These are phyloP conservation scores for Trichoderma breve DNA, from an alignment of 2,329 filamentous ascomycete genomes.

Conservation along the genomic window DNA sequence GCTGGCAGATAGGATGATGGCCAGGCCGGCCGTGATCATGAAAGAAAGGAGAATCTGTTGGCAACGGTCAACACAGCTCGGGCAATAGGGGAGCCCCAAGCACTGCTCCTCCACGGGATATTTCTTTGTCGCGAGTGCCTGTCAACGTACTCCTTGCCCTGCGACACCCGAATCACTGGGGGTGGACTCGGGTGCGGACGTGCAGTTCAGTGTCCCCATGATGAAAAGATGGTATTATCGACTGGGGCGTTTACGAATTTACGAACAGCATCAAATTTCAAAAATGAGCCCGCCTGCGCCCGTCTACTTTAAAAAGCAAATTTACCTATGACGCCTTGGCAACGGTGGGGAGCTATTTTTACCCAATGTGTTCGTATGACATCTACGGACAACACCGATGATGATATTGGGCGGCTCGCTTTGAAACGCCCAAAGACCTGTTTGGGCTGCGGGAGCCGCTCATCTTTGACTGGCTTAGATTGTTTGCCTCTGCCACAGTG, in stretches of 20 bases:
- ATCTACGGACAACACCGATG: neutral
- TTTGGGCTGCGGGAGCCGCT: slow-evolving; percentile 11
- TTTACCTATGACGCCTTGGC: slow-evolving; percentile 8
- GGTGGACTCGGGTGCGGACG: slow-evolving; percentile 41
- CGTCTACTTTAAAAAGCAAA: slow-evolving; percentile 14
- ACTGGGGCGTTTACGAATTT: neutral
- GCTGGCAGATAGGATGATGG: slow-evolving; percentile 53
- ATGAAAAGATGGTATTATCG: neutral
- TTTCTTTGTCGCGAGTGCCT: neutral
- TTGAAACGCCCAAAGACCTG: slow-evolving; percentile 5
- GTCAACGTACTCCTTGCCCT: slow-evolving; percentile 50
- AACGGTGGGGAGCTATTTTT: neutral
- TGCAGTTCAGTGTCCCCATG: slow-evolving; percentile 32
- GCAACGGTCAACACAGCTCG: neutral
- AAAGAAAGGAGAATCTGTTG: slow-evolving; percentile 61
- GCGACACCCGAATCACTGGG: slow-evolving; percentile 57
- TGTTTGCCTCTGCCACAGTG: slow-evolving; percentile 13
- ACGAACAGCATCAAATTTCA: slow-evolving; percentile 8
- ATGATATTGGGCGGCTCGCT: slow-evolving; percentile 6
- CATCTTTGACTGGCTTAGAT: slow-evolving; percentile 13
- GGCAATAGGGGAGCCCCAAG: neutral
- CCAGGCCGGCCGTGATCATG: slow-evolving; percentile 60
- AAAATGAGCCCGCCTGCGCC: neutral
- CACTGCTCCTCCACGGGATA: neutral
- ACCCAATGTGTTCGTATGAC: slow-evolving; percentile 1